Evolutionary conservation across 1,284 basidiomycete genomes (phyloP), one percentile per base, ranked within the genome.

Genomic region (Violaceomyces palustris): DNA sequence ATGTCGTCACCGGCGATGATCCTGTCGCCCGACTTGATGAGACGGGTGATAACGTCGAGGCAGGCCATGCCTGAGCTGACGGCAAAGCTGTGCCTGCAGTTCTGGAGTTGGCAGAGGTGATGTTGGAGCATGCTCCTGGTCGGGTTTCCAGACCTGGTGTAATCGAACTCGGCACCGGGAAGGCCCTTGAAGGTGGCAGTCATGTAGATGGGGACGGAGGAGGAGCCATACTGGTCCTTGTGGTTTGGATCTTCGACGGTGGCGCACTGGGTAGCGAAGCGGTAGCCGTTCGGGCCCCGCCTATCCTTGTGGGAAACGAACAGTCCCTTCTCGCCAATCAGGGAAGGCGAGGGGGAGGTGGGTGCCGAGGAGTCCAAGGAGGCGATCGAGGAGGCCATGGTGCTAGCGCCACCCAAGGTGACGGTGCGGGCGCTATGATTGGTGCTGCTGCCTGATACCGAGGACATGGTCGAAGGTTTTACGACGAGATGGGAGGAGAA

Each of bases 1-100:
- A 98, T 78, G 74, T 99, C 94, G 74, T 97, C 89, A 29, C 93
- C 93, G 3, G 94, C 92, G 61, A 99, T 86, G 58, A 99, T 83
- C 69, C 91, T 87, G 75, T 92, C 87, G 18, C 89, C 89, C 1
- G 93, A 89, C 76, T 92, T 93, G 62, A 98, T 83, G 28, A 96
- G 74, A 34, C 94, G 85, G 33, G 96, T 82, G 66, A 98, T 96
- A 44, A 93, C 83, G 74, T 99, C 94, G 40, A 98, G 81, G 14
- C 91, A 91, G 14, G 93, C 92, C 94, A 99, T 99, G 48, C 94
- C 94, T 8, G 90, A 93, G 7, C 88, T 87, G 6, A 98, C 89
- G 19, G 86, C 83, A 72, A 93, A 90, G 2, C 81, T 76, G 93
- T 90, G 57, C 83, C 91, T 61, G 60, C 61, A 68, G 35, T 66